Base-by-base conservation (phyloP, 495 filamentous ascomycete species). In the Hypoxylon lienhwacheense region DNA sequence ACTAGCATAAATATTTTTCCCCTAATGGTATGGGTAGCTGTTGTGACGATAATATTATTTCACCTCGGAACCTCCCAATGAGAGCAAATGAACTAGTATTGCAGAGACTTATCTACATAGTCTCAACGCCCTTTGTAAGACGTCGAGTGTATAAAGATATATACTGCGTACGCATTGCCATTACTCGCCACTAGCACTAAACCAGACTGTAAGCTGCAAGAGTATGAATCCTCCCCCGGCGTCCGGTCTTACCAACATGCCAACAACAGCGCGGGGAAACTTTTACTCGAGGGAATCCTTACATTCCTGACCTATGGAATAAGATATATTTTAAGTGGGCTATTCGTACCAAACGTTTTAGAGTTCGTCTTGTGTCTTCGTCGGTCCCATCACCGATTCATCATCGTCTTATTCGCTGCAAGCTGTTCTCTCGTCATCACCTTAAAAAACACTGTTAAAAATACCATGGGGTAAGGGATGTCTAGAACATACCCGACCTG, bases 171-270 rank as follows among this genome's bases (percentile, higher is more conserved):
- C n/a, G n/a, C n/a, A n/a, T n/a, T n/a, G n/a, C 12, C 55, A 59
- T 59, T 59, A 59, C 48, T 59, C 55, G 55, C 32, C 7, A 19
- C 28, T 12, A 11, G 1, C 28, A 32, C 21, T 59, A 56, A 12
- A 16, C 19, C 36, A 7, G 16, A 15, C 10, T 40, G 5, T 5
- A 37, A 44, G 3, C 8, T 20, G 37, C 4, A 21, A 10, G 11
- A 42, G 21, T 11, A 41, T 25, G n/a, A n/a, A n/a, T n/a, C n/a
- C n/a, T n/a, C n/a, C n/a, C n/a, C n/a, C n/a, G n/a, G n/a, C n/a
- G n/a, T n/a, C n/a, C n/a, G n/a, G n/a, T n/a, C n/a, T n/a, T n/a
- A n/a, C n/a, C n/a, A n/a, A n/a, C n/a, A n/a, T n/a, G n/a, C n/a
- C n/a, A n/a, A n/a, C n/a, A n/a, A n/a, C n/a, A n/a, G n/a, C n/a